Base-by-base conservation (phyloP, 495 filamentous ascomycete genomes). In the Oidiodendron maius region DNA sequence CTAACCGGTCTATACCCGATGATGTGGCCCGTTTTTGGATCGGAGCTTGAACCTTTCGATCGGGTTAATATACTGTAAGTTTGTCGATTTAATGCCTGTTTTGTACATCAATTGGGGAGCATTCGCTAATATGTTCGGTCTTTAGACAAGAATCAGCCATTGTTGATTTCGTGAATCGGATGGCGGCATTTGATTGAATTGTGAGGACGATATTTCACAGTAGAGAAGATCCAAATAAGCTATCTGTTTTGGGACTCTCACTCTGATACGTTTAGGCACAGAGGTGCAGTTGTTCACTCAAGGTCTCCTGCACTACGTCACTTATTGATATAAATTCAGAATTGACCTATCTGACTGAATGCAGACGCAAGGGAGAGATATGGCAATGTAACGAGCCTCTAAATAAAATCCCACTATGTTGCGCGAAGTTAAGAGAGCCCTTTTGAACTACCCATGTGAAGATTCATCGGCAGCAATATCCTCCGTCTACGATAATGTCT, bases 401-500 rank as follows among this genome's bases (percentile, higher is more conserved):
- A n/a, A n/a, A n/a, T n/a, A n/a, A n/a, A n/a, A n/a, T n/a, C n/a
- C n/a, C n/a, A n/a, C n/a, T n/a, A n/a, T n/a, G n/a, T n/a, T n/a
- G n/a, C n/a, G n/a, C n/a, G n/a, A n/a, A n/a, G n/a, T n/a, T n/a
- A n/a, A n/a, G n/a, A n/a, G n/a, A n/a, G n/a, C n/a, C n/a, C n/a
- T n/a, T n/a, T n/a, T n/a, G n/a, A n/a, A n/a, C n/a, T n/a, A n/a
- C n/a, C n/a, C n/a, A n/a, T n/a, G n/a, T n/a, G n/a, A n/a, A n/a
- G n/a, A n/a, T n/a, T 20, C 48, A 68, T 38, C 64, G 59, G 48
- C 49, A 58, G 8, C 61, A 65, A 56, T 78, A 77, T 4, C 76
- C 76, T n/a, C 76, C 75, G 51, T 78, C 76, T 50, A 78, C 72
- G 20, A 78, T 53, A 15, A 80, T 58, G 36, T 80, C 74, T 11